A percentile compares a stretch with the other conserved stretches of the same genome.
Conservation (phyloP, 106 monocot genomes). For the Platanthera guangdongensis region DNA sequence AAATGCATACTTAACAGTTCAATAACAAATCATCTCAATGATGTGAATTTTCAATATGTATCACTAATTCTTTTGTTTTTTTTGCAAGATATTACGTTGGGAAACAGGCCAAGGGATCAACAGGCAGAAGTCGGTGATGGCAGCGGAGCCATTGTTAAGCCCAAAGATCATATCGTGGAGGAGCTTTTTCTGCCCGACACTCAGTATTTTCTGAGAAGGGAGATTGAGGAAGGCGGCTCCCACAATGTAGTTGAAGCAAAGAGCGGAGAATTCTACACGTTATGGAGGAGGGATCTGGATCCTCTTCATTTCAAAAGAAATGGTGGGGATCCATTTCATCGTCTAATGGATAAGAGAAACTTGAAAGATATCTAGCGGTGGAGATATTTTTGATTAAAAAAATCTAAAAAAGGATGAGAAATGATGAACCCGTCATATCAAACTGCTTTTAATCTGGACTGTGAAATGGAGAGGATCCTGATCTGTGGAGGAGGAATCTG, state of each 20-base stretch:
- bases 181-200: conserved; percentile 78
- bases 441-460: too few species aligned
- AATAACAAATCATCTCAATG: too few species aligned
- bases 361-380: too few species aligned
- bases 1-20: too few species aligned
- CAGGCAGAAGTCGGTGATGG: not conserved
- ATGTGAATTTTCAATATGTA: not conserved
- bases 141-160: conserved; percentile 4
- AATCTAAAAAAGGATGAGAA: too few species aligned
- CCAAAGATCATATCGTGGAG: conserved; percentile 15
- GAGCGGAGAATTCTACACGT: conserved; percentile 39
- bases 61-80: not conserved
- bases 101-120: conserved; percentile 2
- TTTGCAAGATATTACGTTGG: conserved; percentile 14
- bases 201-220: conserved; percentile 68
- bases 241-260: conserved; percentile 1
- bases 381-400: too few species aligned
- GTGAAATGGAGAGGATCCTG: too few species aligned
- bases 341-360: too few species aligned
- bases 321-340: too few species aligned
- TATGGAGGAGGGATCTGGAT: conserved; percentile 67
- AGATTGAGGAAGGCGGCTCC: conserved; percentile 19
- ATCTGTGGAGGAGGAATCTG: too few species aligned
- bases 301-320: too few species aligned
- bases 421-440: too few species aligned